phyloP scores from a whole-genome alignment of 1,139 yeast genomes.

The Wickerhamomyces sp. region DNA sequence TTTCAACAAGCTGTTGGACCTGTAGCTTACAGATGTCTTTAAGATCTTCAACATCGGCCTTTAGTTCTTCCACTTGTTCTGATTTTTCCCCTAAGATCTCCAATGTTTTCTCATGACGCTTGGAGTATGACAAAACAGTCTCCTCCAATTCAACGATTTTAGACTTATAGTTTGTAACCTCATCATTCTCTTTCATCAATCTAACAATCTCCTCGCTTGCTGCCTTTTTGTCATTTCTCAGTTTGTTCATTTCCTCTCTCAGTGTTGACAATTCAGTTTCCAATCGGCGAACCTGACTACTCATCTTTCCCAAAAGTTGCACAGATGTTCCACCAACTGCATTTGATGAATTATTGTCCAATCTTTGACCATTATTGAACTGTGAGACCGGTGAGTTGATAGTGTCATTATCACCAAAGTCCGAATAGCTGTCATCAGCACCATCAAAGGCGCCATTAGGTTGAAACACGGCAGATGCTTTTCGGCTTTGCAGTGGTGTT shows the following conservation, averaged over 20 bases:
- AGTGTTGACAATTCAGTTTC: constrained; percentile 71
- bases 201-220: constrained; percentile 64
- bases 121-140: constrained; percentile 36
- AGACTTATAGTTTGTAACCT: constrained; percentile 33
- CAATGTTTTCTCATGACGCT: constrained; percentile 53
- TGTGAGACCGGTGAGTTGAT: constrained; percentile 13
- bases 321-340: constrained; percentile 36
- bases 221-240: constrained; percentile 55
- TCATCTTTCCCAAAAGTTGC: constrained; percentile 68
- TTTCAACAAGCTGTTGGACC: constrained; percentile 66
- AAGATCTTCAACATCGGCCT: constrained; percentile 84
- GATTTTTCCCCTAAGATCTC: constrained; percentile 84
- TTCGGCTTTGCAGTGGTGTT: constrained; percentile 25
- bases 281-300: constrained; percentile 68
- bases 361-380: constrained; percentile 9
- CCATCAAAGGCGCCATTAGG: constrained; percentile 11
- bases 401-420: constrained; percentile 17
- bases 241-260: constrained; percentile 54
- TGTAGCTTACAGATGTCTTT: constrained; percentile 79
- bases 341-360: constrained; percentile 20
- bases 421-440: constrained; percentile 20
- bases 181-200: constrained; percentile 50
- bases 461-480: constrained; percentile 13
- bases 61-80: constrained; percentile 78
- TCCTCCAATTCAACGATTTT: constrained; percentile 33